phyloP scores from a whole-genome alignment of 2,329 filamentous ascomycete genomes.

The Rugonectria rugulosa region DNA sequence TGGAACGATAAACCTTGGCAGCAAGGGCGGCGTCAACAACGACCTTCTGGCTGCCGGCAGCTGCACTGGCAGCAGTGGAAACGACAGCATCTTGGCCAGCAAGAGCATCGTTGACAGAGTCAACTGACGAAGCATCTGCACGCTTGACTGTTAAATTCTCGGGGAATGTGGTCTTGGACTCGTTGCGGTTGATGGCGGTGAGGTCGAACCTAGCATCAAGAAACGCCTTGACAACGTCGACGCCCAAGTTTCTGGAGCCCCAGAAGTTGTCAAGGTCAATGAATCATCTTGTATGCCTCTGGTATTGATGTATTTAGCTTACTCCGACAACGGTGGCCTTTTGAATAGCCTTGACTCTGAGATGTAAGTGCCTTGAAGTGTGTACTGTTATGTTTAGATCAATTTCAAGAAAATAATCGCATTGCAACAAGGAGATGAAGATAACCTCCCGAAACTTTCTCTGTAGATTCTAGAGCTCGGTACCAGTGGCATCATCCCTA shows the following conservation, averaged over 20 bases:
- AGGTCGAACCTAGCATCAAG: conserved; percentile 15
- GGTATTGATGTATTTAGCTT: neutral
- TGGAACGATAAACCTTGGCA: conserved; percentile 11
- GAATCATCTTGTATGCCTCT: neutral
- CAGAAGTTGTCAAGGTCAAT: neutral
- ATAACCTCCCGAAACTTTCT: neutral
- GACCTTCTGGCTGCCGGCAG: conserved; percentile 7
- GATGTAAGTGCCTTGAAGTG: neutral
- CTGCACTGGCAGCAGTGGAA: conserved; percentile 15
- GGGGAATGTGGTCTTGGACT: conserved; percentile 21
- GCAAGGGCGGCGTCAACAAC: conserved; percentile 15
- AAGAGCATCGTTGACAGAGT: conserved; percentile 13
- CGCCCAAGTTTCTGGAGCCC: conserved; percentile 17
- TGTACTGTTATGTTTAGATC: neutral
- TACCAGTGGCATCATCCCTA: conserved; percentile 10
- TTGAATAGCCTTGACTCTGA: conserved; percentile 9
- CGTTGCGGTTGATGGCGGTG: conserved; percentile 18
- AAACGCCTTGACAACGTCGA: conserved; percentile 9
- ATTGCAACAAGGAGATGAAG: neutral
- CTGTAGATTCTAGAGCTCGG: neutral
- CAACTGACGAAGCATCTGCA: conserved; percentile 6
- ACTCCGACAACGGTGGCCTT: conserved; percentile 13
- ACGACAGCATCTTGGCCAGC: conserved; percentile 18
- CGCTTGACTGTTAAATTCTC: conserved; percentile 12
- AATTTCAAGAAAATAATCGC: neutral